A percentile compares a stretch with the other conserved stretches of the same genome.
These are phyloP conservation scores for Pseudoperonospora humuli DNA, from an alignment of 352 stramenopile genomes.

Conservation along the genomic window DNA sequence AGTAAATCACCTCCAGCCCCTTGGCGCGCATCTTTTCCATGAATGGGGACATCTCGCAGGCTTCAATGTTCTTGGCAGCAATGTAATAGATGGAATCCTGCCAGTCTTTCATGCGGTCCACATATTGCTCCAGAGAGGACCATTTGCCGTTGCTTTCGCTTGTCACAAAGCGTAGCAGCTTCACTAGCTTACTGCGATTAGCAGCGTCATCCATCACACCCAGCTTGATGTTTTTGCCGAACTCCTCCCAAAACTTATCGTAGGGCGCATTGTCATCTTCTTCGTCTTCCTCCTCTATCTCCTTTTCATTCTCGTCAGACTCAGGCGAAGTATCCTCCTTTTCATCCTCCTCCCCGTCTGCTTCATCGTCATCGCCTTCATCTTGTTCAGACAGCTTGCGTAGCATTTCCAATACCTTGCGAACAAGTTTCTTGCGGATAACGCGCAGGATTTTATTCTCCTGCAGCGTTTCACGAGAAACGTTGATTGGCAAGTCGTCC, in stretches of 20 bases:
- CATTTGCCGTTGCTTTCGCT: conserved; percentile 90
- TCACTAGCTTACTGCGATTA: conserved; percentile 92
- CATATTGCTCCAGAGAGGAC: conserved; percentile 94
- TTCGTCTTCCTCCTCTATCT: conserved; percentile 36
- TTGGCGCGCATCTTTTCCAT: conserved; percentile 96
- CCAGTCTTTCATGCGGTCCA: conserved; percentile 97
- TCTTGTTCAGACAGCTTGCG: conserved; percentile 88
- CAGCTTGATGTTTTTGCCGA: conserved; percentile 98
- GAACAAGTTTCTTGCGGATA: conserved; percentile 99
- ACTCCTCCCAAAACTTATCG: conserved; percentile 98
- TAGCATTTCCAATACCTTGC: conserved; percentile 99
- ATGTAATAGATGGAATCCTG: conserved; percentile 99
- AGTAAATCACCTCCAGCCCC: conserved; percentile 97
- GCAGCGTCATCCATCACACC: conserved; percentile 96
- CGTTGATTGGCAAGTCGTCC: conserved; percentile 99
- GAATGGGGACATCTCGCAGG: conserved; percentile 93
- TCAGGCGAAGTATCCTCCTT: conserved; percentile 38
- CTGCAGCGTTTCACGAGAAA: conserved; percentile 98
- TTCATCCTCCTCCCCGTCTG: conserved; percentile 46
- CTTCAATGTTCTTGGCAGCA: conserved; percentile 89
- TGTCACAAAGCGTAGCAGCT: conserved; percentile 96
- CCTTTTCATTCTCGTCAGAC: conserved; percentile 32
- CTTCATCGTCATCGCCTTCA: conserved; percentile 74
- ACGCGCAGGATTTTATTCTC: conserved; percentile 99
- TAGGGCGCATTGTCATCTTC: conserved; percentile 86